Conservation (phyloP, 352 stramenopile species). For the Phytophthora rubi region DNA sequence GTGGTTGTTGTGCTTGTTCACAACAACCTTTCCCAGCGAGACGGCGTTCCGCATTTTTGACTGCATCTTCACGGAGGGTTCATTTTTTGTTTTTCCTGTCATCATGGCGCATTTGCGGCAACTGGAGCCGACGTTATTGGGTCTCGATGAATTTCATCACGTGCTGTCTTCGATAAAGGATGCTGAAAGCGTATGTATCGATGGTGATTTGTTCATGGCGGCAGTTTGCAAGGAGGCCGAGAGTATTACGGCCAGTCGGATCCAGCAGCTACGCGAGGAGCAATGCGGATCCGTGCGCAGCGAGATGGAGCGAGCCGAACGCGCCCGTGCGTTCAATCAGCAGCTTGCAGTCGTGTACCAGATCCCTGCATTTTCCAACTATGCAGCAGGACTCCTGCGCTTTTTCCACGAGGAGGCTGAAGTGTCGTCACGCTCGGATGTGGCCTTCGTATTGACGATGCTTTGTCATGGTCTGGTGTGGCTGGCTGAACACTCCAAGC, state of each 20-base stretch:
- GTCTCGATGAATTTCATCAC: slow-evolving; percentile 67
- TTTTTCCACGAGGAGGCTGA: slow-evolving; percentile 84
- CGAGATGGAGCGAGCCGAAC: slow-evolving; percentile 74
- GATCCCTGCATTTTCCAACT: slow-evolving; percentile 78
- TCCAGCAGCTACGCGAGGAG: slow-evolving; percentile 57
- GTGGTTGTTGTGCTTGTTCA: slow-evolving; percentile 92
- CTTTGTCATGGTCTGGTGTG: slow-evolving; percentile 84
- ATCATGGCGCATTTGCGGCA: slow-evolving; percentile 81
- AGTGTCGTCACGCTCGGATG: slow-evolving; percentile 70
- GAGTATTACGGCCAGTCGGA: slow-evolving; percentile 41
- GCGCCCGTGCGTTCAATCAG: slow-evolving; percentile 64
- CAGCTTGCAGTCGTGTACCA: slow-evolving; percentile 79
- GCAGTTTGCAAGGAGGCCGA: slow-evolving; percentile 53
- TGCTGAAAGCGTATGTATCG: slow-evolving; percentile 64
- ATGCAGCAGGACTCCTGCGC: slow-evolving; percentile 64
- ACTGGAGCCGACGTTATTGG: slow-evolving; percentile 57
- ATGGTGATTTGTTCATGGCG: slow-evolving; percentile 67
- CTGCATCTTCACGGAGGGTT: slow-evolving; percentile 85
- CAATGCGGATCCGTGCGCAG: slow-evolving; percentile 65
- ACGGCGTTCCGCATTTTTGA: slow-evolving; percentile 91
- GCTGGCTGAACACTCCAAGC: slow-evolving; percentile 80
- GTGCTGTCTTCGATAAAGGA: slow-evolving; percentile 82
- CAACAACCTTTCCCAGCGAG: slow-evolving; percentile 89
- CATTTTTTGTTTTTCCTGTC: slow-evolving; percentile 83
- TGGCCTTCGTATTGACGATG: slow-evolving; percentile 80